Evolutionary conservation across 352 stramenopile genomes (phyloP).

Genomic region (Phytophthora fragariaefolia): DNA sequence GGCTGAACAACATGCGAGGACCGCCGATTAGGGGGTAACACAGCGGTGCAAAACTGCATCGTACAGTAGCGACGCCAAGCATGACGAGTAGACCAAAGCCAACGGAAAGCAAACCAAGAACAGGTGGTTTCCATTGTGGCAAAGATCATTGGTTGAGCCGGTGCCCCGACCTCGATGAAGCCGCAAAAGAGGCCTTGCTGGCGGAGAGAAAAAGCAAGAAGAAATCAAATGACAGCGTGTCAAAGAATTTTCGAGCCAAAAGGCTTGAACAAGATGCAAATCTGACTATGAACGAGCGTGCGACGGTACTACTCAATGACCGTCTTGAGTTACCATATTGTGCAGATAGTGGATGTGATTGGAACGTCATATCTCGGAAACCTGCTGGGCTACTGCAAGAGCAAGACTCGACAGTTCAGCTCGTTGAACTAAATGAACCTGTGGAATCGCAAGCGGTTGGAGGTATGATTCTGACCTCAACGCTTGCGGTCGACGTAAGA

Average conservation of each 20-base stretch:
- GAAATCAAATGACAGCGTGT: too few species aligned
- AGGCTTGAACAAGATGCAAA: neutral
- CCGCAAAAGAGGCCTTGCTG: conserved; percentile 5
- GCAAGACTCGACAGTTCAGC: neutral
- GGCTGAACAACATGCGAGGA: too few species aligned
- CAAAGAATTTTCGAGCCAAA: neutral
- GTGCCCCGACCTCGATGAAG: conserved; percentile 19
- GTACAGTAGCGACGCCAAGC: too few species aligned
- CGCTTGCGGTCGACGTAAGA: conserved; percentile 7
- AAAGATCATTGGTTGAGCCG: conserved; percentile 25
- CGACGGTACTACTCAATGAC: neutral
- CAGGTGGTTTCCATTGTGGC: conserved; percentile 20
- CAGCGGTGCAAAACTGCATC: too few species aligned
- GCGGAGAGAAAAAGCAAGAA: neutral
- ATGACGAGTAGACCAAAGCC: neutral
- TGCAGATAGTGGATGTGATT: too few species aligned
- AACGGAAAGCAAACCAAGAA: conserved; percentile 4
- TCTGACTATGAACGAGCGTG: too few species aligned
- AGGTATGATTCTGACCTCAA: conserved; percentile 7
- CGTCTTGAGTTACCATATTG: neutral
- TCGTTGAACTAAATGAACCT: neutral
- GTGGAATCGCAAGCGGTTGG: conserved; percentile 6
- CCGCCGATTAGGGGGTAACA: too few species aligned
- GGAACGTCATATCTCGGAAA: neutral
- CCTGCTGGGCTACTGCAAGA: neutral